These are phyloP conservation scores for Lichina pygmaea DNA, from an alignment of 495 filamentous ascomycete species.

Conservation along the genomic window DNA sequence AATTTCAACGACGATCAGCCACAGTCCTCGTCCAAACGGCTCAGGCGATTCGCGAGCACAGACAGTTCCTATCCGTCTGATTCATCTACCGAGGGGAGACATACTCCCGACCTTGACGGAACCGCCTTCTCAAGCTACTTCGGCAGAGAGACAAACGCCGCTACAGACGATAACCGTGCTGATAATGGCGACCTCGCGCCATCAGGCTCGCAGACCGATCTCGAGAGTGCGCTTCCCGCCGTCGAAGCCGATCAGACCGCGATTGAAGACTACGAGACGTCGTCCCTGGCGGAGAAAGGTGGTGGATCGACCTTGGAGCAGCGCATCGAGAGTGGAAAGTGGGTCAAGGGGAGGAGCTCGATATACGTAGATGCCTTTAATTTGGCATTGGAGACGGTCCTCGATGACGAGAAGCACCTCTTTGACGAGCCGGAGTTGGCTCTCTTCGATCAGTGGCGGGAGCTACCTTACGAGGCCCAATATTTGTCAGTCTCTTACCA, in stretches of 20 bases:
- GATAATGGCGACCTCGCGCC: conserved; percentile 1
- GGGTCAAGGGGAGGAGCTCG: conserved; percentile 43
- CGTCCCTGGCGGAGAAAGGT: conserved; percentile 20
- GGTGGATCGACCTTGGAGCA: conserved; percentile 15
- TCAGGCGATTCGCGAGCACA: conserved; percentile 13
- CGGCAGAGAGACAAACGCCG: conserved; percentile 1
- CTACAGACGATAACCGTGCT: conserved; percentile 4
- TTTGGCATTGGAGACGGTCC: conserved; percentile 66
- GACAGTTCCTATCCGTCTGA: conserved; percentile 6
- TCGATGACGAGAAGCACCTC: conserved; percentile 69
- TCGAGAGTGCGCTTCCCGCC: conserved; percentile 49
- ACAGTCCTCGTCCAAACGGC: conserved; percentile 11
- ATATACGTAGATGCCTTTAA: conserved; percentile 98
- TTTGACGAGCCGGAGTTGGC: conserved; percentile 58
- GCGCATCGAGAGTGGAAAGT: conserved; percentile 25
- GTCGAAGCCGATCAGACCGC: conserved; percentile 40
- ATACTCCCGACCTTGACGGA: neutral
- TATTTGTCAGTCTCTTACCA: conserved; percentile 42
- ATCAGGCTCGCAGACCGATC: conserved; percentile 28
- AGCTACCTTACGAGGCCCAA: conserved; percentile 60
- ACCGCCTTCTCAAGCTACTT: neutral
- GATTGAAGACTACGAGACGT: conserved; percentile 52
- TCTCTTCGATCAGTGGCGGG: conserved; percentile 53
- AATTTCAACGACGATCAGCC: conserved; percentile 12
- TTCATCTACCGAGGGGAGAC: neutral